Evolutionary conservation across 2,329 filamentous ascomycete genomes (phyloP), one percentile per base, ranked within the genome.

Genomic region (Remersonia thermophila): DNA sequence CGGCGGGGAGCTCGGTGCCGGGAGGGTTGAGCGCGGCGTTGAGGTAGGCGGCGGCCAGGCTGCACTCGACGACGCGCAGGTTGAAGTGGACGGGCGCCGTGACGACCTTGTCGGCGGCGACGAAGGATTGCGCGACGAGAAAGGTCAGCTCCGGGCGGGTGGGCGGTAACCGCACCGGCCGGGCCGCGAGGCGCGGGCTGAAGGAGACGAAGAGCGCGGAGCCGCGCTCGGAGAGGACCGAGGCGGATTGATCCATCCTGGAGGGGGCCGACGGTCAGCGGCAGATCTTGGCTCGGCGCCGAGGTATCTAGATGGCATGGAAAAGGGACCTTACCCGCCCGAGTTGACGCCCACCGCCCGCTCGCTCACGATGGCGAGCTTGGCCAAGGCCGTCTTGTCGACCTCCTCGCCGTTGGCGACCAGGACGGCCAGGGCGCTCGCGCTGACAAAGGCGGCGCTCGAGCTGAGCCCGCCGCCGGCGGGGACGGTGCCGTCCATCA

Each of bases 211-310:
- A 87, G 30, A 95, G 73, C 8, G 91, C 86, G 27, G 82, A 83
- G 34, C 84, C 87, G 46, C 79, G 77, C 51, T 84, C 71, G 0
- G 86, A 89, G 60, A 98, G 91, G 45, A 98, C 89, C 0, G 89
- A 96, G 25, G 91, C 91, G 11, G 86, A 80, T 63, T 98, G 91
- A 54, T 98, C 91, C 91, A 98, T 96, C 38, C 87, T 85, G 43
- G n/a, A n/a, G n/a, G n/a, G n/a, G n/a, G n/a, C n/a, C n/a, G n/a
- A n/a, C n/a, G n/a, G n/a, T 43, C 23, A 32, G 32, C 39, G 7
- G 27, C 26, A 32, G 23, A 30, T 33, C 4, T 30, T 10, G 8
- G 28, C 1, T 33, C 14, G 10, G 9, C 11, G 14, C 3, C n/a
- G 9, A 7, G 33, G 4, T 7, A 27, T n/a, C n/a, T n/a, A n/a